A percentile compares a stretch with the other conserved stretches of the same genome.
phyloP scores from a whole-genome alignment of 148 eudicot species.

The Oxyria digyna region DNA sequence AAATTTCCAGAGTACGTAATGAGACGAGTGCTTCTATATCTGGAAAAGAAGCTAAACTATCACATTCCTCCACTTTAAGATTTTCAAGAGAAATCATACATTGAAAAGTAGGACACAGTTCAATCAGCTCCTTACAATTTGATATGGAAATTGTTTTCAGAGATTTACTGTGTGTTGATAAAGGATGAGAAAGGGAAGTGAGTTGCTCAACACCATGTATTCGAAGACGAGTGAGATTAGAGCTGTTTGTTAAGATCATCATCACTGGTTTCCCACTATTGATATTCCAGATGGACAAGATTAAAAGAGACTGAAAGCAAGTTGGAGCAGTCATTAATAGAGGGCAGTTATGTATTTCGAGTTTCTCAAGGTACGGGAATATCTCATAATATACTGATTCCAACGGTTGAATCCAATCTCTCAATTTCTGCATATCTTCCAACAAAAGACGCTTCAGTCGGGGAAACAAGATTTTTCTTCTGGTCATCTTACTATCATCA shows the following conservation, averaged over 20 bases:
- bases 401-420: background rate
- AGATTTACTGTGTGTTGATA: background rate
- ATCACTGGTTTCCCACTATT: background rate
- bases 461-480: background rate
- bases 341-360: background rate
- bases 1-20: background rate
- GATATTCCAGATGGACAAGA: background rate
- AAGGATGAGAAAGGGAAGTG: background rate
- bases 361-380: background rate
- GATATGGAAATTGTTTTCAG: no score
- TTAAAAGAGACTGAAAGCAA: background rate
- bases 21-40: background rate
- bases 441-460: background rate
- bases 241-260: background rate
- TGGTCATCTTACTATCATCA: background rate
- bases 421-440: background rate
- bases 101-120: background rate
- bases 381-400: background rate
- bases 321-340: background rate
- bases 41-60: no score
- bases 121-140: background rate
- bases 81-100: background rate
- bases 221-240: background rate
- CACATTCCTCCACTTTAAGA: no score
- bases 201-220: background rate